Evolutionary conservation across 805 yeast genomes (phyloP), one percentile per base, ranked within the genome.

Genomic region (Yarrowia phangngaensis): DNA sequence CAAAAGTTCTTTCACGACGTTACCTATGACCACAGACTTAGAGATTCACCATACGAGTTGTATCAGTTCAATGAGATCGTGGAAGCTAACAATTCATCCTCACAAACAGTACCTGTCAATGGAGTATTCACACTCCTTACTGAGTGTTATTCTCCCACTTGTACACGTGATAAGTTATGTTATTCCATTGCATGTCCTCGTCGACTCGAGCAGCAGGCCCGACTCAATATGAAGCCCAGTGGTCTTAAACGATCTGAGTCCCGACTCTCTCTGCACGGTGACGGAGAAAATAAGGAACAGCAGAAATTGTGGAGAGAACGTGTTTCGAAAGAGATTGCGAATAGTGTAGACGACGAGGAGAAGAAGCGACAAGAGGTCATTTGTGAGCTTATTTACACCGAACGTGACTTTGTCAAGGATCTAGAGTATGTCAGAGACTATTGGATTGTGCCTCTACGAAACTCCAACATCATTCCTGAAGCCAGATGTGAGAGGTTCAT

Each of bases 141-240:
- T 0, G 95, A 89, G 60, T 92, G 98, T 67, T 92, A 92, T 61
- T 88, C 97, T 0, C 95, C 98, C 24, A 92, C 98, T 0, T 92
- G 98, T 67, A 81, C 95, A 4, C 72, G 94, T 45, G 94, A 86
- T 59, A 72, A 78, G 24, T 69, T 90, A 29, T 92, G 98, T 66
- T 92, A 92, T 66, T 84, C 95, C 32, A 89, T 92, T 57, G 94
- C 96, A 9, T 92, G 98, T 67, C 98, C 98, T 12, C 76, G 96
- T 56, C 75, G 97, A 54, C 70, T 92, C 41, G 97, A 90, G 65
- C 97, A 92, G 65, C 97, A 90, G 62, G 95, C 95, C 4, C 73
- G 97, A 52, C 73, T 86, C 45, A 88, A 89, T 58, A 74, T 86
- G 78, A 85, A 85, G 62, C 92, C 95, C 33, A 29, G 35, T n/a